Conservation (phyloP, 2,329 filamentous ascomycete genomes). For the Elsinoe ampelina region DNA sequence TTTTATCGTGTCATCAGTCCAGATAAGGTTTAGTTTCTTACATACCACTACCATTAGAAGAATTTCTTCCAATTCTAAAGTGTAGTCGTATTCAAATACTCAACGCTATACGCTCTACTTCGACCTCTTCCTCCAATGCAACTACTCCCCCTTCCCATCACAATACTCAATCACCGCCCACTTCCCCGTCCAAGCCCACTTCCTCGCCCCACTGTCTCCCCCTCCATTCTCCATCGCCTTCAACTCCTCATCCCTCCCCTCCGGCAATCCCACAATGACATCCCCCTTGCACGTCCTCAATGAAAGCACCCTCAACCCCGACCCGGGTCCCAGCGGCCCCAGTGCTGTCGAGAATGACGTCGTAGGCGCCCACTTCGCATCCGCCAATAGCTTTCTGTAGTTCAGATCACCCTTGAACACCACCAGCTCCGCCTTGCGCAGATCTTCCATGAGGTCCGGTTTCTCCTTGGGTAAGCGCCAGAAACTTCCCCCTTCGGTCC, state of each 20-base stretch:
- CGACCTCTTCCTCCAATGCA: neutral
- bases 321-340: conserved; percentile 72
- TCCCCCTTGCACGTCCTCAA: conserved; percentile 95
- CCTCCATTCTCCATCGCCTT: conserved; percentile 59
- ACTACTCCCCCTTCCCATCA: conserved; percentile 46
- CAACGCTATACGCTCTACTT: neutral
- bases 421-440: conserved; percentile 75
- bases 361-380: conserved; percentile 80
- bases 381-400: conserved; percentile 83
- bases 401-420: conserved; percentile 98
- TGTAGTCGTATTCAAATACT: too few species aligned
- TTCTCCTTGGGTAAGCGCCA: conserved; percentile 72
- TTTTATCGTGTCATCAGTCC: too few species aligned
- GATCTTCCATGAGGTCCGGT: conserved; percentile 60
- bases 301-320: conserved; percentile 74
- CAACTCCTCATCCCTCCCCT: conserved; percentile 75
- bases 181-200: conserved; percentile 94
- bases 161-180: conserved; percentile 91
- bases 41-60: too few species aligned
- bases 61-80: too few species aligned
- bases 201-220: conserved; percentile 58
- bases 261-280: conserved; percentile 77
- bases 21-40: too few species aligned
- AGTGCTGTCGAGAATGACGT: conserved; percentile 79
- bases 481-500: conserved; percentile 80